Percentiles rank a stretch among this genome's conserved stretches.
Evolutionary conservation across 192 early-diverging fungal genomes (phyloP).

Genomic region (Endogone sp.): DNA sequence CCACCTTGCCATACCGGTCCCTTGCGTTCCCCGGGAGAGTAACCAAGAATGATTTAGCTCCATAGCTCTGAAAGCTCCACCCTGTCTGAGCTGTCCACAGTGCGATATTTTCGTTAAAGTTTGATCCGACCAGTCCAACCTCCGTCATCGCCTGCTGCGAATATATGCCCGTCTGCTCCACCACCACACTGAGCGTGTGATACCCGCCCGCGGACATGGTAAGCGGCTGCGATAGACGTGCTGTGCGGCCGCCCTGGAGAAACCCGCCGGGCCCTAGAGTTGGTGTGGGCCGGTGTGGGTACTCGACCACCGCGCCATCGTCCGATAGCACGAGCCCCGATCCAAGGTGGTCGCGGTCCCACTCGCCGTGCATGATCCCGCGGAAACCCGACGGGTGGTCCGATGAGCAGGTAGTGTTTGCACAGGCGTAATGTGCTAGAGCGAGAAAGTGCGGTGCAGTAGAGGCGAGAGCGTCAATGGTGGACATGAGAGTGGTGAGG

Average conservation of each 20-base stretch:
- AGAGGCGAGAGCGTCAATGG: not conserved
- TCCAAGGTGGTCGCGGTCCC: not conserved
- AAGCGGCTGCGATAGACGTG: not conserved
- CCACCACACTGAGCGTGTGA: not conserved
- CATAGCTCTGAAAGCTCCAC: not conserved
- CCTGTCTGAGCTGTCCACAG: not conserved
- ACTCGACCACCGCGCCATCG: not conserved
- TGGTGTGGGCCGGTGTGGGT: not conserved
- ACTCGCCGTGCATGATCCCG: not conserved
- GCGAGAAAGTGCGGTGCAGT: not conserved
- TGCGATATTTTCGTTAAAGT: not conserved
- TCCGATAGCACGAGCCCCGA: not conserved
- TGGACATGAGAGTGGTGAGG: not conserved
- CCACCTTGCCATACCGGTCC: not conserved
- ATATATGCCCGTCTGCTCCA: not conserved
- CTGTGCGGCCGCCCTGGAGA: not conserved
- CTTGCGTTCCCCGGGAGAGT: not conserved
- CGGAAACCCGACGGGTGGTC: not conserved
- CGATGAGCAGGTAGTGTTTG: not conserved
- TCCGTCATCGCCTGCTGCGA: not conserved
- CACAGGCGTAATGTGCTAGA: not conserved
- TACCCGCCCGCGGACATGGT: not conserved
- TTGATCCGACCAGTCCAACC: not conserved
- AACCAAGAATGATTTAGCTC: not conserved
- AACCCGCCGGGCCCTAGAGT: not conserved